Conservation (phyloP, 1,284 basidiomycete genomes). For the Neolentinus lepideus region DNA sequence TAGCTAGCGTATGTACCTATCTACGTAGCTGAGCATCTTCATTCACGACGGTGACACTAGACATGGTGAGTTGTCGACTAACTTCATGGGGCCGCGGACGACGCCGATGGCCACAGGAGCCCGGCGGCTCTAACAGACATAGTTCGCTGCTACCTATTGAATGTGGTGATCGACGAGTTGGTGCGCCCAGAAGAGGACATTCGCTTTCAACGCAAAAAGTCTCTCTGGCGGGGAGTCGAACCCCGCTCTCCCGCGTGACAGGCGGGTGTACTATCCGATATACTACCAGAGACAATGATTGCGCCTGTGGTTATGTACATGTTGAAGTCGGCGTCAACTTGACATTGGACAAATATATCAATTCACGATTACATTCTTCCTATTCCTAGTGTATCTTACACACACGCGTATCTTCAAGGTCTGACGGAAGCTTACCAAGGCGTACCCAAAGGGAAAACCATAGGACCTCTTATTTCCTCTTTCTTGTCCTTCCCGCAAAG, state of each 20-base stretch:
- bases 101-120: no score
- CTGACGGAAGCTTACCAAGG: conserved; percentile 3
- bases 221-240: conserved; percentile 39
- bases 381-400: conserved; percentile 6
- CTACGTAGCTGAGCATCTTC: no score
- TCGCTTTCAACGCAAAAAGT: not conserved
- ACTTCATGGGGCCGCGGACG: no score
- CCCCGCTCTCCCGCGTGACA: conserved; percentile 37
- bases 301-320: not conserved
- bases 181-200: no score
- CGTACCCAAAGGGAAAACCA: conserved; percentile 72
- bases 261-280: conserved; percentile 38
- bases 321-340: not conserved
- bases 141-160: no score
- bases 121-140: no score
- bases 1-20: no score
- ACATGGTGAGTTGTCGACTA: no score
- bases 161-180: no score
- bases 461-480: conserved; percentile 60
- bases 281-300: conserved; percentile 30
- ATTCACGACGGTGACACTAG: no score
- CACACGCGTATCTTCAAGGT: no score
- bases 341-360: not conserved
- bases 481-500: conserved; percentile 63
- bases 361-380: not conserved